A percentile compares a stretch with the other conserved stretches of the same genome.
Evolutionary conservation across 345 rosid species (phyloP).

Genomic region (Trapa incisa): DNA sequence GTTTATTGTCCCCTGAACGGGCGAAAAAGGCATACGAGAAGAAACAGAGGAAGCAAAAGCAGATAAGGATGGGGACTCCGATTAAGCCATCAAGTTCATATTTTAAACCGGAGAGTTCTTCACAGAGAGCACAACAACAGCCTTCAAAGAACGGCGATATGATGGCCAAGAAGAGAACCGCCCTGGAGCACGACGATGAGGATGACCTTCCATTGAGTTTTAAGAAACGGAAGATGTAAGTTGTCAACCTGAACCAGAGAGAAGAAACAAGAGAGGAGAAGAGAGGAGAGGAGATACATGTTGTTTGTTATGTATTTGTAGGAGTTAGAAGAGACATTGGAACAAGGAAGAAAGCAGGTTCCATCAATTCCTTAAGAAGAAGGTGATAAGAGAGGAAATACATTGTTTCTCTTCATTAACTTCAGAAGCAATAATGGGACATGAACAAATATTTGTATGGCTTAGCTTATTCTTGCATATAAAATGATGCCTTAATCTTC

Average conservation of each 20-base stretch:
- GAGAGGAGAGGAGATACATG: not conserved
- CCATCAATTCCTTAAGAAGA: not conserved
- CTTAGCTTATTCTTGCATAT: not conserved
- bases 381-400: not conserved
- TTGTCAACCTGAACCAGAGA: not conserved
- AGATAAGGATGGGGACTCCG: constrained; percentile 58
- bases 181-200: constrained; percentile 30
- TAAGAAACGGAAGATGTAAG: constrained; percentile 69
- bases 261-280: too few species aligned
- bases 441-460: not conserved
- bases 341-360: not conserved
- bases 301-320: not conserved
- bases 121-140: constrained; percentile 25
- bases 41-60: constrained; percentile 83
- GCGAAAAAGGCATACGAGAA: constrained; percentile 66
- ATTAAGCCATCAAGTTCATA: constrained; percentile 32
- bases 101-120: constrained; percentile 53
- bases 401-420: constrained; percentile 2
- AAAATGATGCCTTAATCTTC: not conserved
- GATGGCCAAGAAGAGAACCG: constrained; percentile 51
- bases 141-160: constrained; percentile 46
- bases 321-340: not conserved
- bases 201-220: constrained; percentile 41
- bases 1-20: constrained; percentile 63
- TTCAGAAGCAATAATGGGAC: not conserved